Evolutionary conservation across 1,284 basidiomycete species (phyloP), one percentile per base, ranked within the genome.

Genomic region (Ceratobasidium sp.): DNA sequence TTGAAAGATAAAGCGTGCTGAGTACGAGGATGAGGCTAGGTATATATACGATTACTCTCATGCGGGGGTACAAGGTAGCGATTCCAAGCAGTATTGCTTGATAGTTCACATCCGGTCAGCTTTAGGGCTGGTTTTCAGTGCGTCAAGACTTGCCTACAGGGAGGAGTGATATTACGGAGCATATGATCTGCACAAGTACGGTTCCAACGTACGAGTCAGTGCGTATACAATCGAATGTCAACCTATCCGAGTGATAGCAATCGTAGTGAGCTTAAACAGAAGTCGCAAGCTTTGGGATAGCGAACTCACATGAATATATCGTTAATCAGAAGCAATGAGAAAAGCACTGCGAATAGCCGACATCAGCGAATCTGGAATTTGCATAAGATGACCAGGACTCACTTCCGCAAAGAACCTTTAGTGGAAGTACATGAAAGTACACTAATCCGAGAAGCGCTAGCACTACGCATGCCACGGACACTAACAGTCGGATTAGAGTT

Each of bases 171-270:
- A 38, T 42, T 4, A 33, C 40, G 38, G 42, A 59, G 4, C 6
- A 5, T 42, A 46, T 46, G 3, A 23, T 48, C 40, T 74, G 69
- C 12, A 38, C 33, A 20, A 10, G 33, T 23, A 44, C 44, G 57
- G 42, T 61, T 28, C 69, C 69, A 20, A 48, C n/a, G 33, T 61
- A 73, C 23, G 33, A 46, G 48, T 44, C 50, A 17, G 44, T 54
- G 10, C 69, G 69, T 26, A 42, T 50, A 15, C 61, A 23, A 26
- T 73, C 69, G n/a, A 73, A 26, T 23, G 69, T 62, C 42, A 73
- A 46, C 13, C 69, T 73, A 20, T 70, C 10, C 33, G 33, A 33
- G 33, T 33, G 33, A 33, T 33, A 33, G 33, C 26, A 7, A 23
- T 54, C 15, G 33, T 4, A 10, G 23, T 12, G 20, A 23, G 20